These are phyloP conservation scores for Solanum hybrid DNA, from an alignment of 305 asterid species.

Conservation along the genomic window DNA sequence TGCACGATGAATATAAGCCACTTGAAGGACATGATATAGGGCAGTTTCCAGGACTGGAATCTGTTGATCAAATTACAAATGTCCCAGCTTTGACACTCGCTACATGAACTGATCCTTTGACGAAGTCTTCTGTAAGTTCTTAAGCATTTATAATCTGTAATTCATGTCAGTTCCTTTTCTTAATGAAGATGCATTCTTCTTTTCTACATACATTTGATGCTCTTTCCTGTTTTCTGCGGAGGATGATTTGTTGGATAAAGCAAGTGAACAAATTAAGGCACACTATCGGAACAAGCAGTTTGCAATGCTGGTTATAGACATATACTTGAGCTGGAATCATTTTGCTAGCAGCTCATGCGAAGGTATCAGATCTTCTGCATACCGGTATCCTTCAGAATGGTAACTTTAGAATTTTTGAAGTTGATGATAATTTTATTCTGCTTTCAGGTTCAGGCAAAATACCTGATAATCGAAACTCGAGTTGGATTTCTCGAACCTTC, in stretches of 20 bases:
- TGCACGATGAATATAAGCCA: constrained; percentile 51
- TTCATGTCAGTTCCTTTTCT: neutral
- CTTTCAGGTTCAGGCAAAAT: neutral
- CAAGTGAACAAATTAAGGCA: neutral
- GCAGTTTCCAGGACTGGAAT: constrained; percentile 76
- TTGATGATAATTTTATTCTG: neutral
- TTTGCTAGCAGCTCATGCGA: neutral
- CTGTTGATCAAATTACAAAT: constrained; percentile 28
- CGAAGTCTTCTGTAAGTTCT: neutral
- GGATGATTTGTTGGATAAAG: neutral
- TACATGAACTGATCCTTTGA: constrained; percentile 15
- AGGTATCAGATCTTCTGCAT: neutral
- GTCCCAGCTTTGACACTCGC: constrained; percentile 36
- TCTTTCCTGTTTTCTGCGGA: neutral
- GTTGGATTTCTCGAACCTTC: neutral
- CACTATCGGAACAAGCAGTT: neutral
- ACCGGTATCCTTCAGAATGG: neutral
- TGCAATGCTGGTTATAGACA: neutral
- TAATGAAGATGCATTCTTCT: neutral
- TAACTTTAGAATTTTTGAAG: neutral
- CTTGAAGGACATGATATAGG: constrained; percentile 78
- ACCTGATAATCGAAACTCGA: neutral
- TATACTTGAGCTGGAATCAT: neutral
- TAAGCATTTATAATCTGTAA: neutral
- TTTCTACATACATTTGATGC: neutral